These are phyloP conservation scores for Draba incana DNA, from an alignment of 345 rosid species.

Conservation along the genomic window DNA sequence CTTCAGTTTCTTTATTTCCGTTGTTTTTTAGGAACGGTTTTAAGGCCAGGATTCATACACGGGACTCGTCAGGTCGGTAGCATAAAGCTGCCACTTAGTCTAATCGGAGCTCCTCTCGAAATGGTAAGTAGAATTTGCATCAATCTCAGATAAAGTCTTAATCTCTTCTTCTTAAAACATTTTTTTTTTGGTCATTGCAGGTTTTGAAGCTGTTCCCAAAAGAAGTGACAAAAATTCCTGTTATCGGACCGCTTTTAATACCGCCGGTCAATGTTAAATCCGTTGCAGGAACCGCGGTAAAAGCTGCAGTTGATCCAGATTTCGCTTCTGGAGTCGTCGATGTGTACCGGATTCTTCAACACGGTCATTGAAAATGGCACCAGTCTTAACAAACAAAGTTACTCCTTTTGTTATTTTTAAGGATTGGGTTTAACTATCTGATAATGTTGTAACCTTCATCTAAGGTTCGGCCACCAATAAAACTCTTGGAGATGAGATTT, in stretches of 20 bases:
- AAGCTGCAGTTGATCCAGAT: constrained; percentile 54
- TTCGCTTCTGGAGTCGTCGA: constrained; percentile 60
- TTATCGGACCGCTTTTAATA: constrained; percentile 58
- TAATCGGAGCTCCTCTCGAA: constrained; percentile 64
- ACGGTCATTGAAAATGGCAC: constrained; percentile 15
- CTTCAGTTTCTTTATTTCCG: not conserved
- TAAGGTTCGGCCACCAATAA: constrained; percentile 3
- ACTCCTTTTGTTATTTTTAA: not conserved
- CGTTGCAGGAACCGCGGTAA: constrained; percentile 61
- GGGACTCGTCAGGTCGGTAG: constrained; percentile 59
- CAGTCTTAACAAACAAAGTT: not conserved
- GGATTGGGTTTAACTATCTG: not conserved
- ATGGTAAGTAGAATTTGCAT: constrained; percentile 45
- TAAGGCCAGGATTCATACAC: constrained; percentile 73
- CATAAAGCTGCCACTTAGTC: constrained; percentile 54
- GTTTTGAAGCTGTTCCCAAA: constrained; percentile 53
- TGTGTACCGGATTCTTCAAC: constrained; percentile 52
- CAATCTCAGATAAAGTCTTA: not conserved
- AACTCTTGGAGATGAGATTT: not conserved
- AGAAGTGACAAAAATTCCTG: constrained; percentile 50
- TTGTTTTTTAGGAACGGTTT: constrained; percentile 47
- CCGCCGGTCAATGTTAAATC: constrained; percentile 61
- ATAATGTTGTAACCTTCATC: constrained; percentile 10
- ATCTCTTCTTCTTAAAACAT: not conserved
- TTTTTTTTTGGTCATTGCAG: constrained; percentile 36